phyloP scores from a whole-genome alignment of 441 rosid genomes.

The Manihot esculenta region DNA sequence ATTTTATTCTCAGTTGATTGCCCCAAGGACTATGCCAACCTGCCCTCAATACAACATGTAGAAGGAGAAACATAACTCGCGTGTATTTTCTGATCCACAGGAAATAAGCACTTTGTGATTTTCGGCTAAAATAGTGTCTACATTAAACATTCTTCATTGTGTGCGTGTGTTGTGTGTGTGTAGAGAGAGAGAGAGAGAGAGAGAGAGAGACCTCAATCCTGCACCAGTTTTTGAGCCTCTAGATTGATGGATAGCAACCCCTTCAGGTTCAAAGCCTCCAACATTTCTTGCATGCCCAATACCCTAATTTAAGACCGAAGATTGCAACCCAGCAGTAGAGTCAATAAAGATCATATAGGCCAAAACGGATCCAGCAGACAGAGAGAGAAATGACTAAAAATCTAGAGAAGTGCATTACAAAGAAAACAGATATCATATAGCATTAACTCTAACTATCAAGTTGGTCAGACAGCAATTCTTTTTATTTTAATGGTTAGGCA shows the following conservation, averaged over 20 bases:
- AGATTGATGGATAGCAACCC: conserved; percentile 51
- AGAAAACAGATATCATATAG: neutral
- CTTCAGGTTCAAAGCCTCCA: conserved; percentile 51
- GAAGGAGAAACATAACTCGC: neutral
- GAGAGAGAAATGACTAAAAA: neutral
- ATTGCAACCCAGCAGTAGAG: conserved; percentile 18
- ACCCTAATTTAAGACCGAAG: conserved; percentile 42
- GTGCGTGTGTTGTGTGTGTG: too few relatives aligned
- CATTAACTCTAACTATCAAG: neutral
- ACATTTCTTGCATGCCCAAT: conserved; percentile 44
- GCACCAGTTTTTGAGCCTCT: conserved; percentile 41
- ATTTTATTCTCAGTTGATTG: neutral
- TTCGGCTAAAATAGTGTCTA: neutral
- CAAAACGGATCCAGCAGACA: neutral
- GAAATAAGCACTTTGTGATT: neutral
- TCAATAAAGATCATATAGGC: conserved; percentile 15
- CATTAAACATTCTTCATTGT: neutral
- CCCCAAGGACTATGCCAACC: neutral
- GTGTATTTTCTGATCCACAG: neutral
- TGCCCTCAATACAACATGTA: neutral
- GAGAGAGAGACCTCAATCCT: conserved; percentile 42
- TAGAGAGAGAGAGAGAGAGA: conserved; percentile 31
- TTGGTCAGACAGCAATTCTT: neutral
- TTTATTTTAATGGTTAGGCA: neutral
- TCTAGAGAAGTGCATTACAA: neutral